A percentile compares a stretch with the other conserved stretches of the same genome.
phyloP scores from a whole-genome alignment of 352 stramenopile species.

The Pythium rishiriense region DNA sequence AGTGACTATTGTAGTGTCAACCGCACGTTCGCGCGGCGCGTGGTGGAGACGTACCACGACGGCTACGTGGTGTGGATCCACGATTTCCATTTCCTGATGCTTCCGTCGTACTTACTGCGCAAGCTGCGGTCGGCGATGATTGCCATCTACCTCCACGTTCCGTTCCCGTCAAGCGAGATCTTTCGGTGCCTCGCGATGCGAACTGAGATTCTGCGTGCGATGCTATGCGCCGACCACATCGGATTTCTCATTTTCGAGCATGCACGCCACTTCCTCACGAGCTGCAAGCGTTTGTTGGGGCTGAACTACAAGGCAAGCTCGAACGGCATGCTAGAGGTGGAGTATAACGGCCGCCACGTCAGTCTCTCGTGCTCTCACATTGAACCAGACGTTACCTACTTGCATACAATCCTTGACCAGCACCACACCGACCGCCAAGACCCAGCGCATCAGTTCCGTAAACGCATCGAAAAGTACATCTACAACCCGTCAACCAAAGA shows the following conservation, averaged over 20 bases:
- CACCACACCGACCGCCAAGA: slow-evolving; percentile 44
- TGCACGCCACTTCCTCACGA: slow-evolving; percentile 91
- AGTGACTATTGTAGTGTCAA: slow-evolving; percentile 82
- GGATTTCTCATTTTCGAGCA: slow-evolving; percentile 95
- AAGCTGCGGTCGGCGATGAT: slow-evolving; percentile 91
- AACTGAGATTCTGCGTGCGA: slow-evolving; percentile 89
- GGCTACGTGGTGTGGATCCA: slow-evolving; percentile 96
- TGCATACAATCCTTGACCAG: slow-evolving; percentile 65
- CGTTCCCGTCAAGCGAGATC: slow-evolving; percentile 98
- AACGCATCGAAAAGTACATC: slow-evolving; percentile 43
- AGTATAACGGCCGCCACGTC: slow-evolving; percentile 97
- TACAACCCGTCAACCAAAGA: slow-evolving; percentile 30
- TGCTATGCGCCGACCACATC: slow-evolving; percentile 92
- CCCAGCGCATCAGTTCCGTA: slow-evolving; percentile 30
- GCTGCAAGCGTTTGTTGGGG: slow-evolving; percentile 92
- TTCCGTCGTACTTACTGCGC: slow-evolving; percentile 95
- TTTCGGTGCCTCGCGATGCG: slow-evolving; percentile 94
- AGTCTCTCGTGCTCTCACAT: slow-evolving; percentile 96
- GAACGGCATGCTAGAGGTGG: slow-evolving; percentile 89
- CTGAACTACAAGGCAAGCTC: slow-evolving; percentile 92
- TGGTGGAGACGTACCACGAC: slow-evolving; percentile 75
- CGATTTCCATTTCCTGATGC: slow-evolving; percentile 97
- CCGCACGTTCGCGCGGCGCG: slow-evolving; percentile 33
- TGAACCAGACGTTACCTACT: slow-evolving; percentile 88
- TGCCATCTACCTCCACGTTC: slow-evolving; percentile 97